Percentiles rank a stretch among this genome's conserved stretches.
Evolutionary conservation across 1,139 yeast species (phyloP).

Genomic region (Candida glucosophila): DNA sequence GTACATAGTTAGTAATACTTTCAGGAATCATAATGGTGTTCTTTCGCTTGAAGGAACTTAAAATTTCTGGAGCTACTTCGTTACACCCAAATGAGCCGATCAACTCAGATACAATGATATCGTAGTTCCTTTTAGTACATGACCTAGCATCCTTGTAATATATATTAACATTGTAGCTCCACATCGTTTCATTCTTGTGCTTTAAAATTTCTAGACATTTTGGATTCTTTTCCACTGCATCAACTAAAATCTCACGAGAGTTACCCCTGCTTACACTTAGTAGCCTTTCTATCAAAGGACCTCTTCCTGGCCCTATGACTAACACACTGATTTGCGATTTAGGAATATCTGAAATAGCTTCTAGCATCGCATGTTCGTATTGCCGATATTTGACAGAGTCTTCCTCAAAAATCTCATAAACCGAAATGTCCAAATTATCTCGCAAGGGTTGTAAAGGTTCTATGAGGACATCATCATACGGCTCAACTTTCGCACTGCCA

Average conservation of each 20-base stretch:
- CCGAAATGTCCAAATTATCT: constrained; percentile 44
- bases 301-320: constrained; percentile 83
- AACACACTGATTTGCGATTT: constrained; percentile 23
- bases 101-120: constrained; percentile 69
- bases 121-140: constrained; percentile 28
- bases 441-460: constrained; percentile 67
- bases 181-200: constrained; percentile 28
- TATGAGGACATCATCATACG: constrained; percentile 6
- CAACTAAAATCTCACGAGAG: constrained; percentile 5
- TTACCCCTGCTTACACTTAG: constrained; percentile 2
- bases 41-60: constrained; percentile 11
- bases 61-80: constrained; percentile 79
- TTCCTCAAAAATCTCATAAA: constrained; percentile 62
- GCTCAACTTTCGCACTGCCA: too few species aligned
- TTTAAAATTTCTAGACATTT: constrained; percentile 45
- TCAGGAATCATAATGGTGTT: constrained; percentile 57
- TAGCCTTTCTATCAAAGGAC: constrained; percentile 54
- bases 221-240: constrained; percentile 58
- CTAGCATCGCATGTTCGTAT: constrained; percentile 57
- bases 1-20: constrained; percentile 47
- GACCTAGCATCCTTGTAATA: constrained; percentile 49
- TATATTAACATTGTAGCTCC: constrained; percentile 42
- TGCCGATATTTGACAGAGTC: constrained; percentile 60
- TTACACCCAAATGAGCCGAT: constrained; percentile 90
- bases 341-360: constrained; percentile 35